These are phyloP conservation scores for Ambrosia hybrid DNA, from an alignment of 140 eudicot species.

Conservation along the genomic window DNA sequence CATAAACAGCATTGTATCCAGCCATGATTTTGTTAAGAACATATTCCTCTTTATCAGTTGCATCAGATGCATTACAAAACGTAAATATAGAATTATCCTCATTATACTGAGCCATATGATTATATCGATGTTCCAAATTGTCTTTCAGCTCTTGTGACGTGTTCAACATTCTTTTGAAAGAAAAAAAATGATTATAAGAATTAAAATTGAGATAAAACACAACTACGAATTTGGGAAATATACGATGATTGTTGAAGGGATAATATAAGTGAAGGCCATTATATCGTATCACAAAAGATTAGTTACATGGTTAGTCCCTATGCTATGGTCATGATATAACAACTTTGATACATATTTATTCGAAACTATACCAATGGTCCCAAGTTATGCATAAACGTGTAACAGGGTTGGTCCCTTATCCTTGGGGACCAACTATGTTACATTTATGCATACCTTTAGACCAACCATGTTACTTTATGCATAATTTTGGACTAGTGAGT, in stretches of 20 bases:
- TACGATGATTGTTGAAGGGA: background rate
- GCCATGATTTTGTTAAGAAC: conserved; percentile 40
- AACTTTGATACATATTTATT: too few relatives aligned
- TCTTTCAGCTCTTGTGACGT: conserved; percentile 31
- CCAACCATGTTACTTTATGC: too few relatives aligned
- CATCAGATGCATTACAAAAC: conserved; percentile 52
- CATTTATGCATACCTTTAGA: too few relatives aligned
- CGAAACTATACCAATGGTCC: too few relatives aligned
- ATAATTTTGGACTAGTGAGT: too few relatives aligned
- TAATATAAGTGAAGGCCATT: too few relatives aligned
- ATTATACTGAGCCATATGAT: conserved; percentile 42
- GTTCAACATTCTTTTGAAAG: conserved; percentile 28
- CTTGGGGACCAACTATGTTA: too few relatives aligned
- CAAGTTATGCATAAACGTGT: too few relatives aligned
- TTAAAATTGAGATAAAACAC: conserved; percentile 58
- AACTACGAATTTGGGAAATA: conserved; percentile 15
- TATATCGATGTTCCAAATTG: conserved; percentile 25
- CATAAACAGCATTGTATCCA: conserved; percentile 26
- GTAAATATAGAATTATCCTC: conserved; percentile 14
- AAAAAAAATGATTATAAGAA: background rate
- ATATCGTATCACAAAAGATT: too few relatives aligned
- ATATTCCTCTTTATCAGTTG: conserved; percentile 34
- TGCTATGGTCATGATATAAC: too few relatives aligned
- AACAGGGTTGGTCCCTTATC: too few relatives aligned
- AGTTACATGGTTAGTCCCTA: too few relatives aligned